Percentiles rank a stretch among this genome's conserved stretches.
These are phyloP conservation scores for Phellopilus nigrolimitatus DNA, from an alignment of 1,284 basidiomycete species.

Conservation along the genomic window DNA sequence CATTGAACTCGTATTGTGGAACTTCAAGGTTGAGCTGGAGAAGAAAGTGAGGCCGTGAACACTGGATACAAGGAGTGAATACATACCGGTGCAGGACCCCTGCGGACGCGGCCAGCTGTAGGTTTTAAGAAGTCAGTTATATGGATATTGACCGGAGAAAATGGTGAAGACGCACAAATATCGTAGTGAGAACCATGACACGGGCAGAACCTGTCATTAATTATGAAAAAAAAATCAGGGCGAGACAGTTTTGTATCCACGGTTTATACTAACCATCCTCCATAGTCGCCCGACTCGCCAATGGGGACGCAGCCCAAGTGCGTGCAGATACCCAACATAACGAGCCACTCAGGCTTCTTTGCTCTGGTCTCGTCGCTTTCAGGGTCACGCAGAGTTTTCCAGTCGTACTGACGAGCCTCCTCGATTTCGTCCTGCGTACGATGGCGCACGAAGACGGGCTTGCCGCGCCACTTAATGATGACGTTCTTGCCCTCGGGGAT, in stretches of 20 bases:
- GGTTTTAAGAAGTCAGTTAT: slow-evolving; percentile 15
- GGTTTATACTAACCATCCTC: slow-evolving; percentile 73
- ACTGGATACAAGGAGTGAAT: neutral
- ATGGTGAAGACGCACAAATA: slow-evolving; percentile 56
- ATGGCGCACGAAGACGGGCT: slow-evolving; percentile 99
- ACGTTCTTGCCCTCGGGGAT: slow-evolving; percentile 99
- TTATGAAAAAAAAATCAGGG: slow-evolving; percentile 21
- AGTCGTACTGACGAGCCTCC: slow-evolving; percentile 83
- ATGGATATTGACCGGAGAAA: slow-evolving; percentile 9
- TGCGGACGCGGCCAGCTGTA: slow-evolving; percentile 86
- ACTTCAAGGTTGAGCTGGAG: slow-evolving; percentile 91
- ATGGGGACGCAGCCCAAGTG: slow-evolving; percentile 99
- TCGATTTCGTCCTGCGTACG: slow-evolving; percentile 90
- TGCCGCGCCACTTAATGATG: slow-evolving; percentile 99
- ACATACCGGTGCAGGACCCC: slow-evolving; percentile 89
- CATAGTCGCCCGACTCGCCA: slow-evolving; percentile 95
- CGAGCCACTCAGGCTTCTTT: slow-evolving; percentile 97
- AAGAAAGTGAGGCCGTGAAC: slow-evolving; percentile 10
- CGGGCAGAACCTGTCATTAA: slow-evolving; percentile 73
- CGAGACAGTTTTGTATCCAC: neutral
- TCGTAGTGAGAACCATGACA: slow-evolving; percentile 99
- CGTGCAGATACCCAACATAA: slow-evolving; percentile 98
- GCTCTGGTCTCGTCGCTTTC: slow-evolving; percentile 84
- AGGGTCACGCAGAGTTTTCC: slow-evolving; percentile 90
- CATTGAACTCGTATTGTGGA: slow-evolving; percentile 83